Evolutionary conservation across 306 rosid genomes (phyloP).

Genomic region (Cicer yamashitae): DNA sequence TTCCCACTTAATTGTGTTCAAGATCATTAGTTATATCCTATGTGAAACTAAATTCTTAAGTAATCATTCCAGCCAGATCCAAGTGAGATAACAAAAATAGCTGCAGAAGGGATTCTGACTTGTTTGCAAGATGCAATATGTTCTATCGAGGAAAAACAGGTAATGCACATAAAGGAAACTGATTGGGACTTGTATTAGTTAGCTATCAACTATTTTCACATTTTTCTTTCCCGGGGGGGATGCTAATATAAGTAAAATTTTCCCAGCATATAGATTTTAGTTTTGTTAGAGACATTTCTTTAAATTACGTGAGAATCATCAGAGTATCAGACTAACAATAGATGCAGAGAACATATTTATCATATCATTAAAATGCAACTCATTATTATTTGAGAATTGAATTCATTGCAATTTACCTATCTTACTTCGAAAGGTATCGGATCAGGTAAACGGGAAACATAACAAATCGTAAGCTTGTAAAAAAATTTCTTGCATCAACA

Average conservation of each 20-base stretch:
- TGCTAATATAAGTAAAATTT: constrained; percentile 11
- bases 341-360: constrained; percentile 13
- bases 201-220: constrained; percentile 3
- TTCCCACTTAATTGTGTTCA: constrained; percentile 41
- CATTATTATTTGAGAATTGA: constrained; percentile 20
- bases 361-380: constrained; percentile 19
- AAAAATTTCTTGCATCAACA: background rate
- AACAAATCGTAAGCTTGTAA: background rate
- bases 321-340: constrained; percentile 7
- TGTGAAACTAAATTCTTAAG: constrained; percentile 38
- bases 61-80: constrained; percentile 78
- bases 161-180: constrained; percentile 39
- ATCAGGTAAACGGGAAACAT: background rate
- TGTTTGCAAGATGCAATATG: constrained; percentile 88
- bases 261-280: constrained; percentile 3
- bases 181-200: constrained; percentile 12
- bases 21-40: constrained; percentile 13
- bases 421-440: constrained; percentile 1
- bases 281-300: constrained; percentile 11
- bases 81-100: constrained; percentile 75
- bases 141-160: constrained; percentile 82
- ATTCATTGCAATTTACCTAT: background rate
- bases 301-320: background rate
- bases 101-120: constrained; percentile 89
- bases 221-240: constrained; percentile 7